These are phyloP conservation scores for Entomortierella beljakovae DNA, from an alignment of 192 early-diverging fungal genomes.

Conservation along the genomic window DNA sequence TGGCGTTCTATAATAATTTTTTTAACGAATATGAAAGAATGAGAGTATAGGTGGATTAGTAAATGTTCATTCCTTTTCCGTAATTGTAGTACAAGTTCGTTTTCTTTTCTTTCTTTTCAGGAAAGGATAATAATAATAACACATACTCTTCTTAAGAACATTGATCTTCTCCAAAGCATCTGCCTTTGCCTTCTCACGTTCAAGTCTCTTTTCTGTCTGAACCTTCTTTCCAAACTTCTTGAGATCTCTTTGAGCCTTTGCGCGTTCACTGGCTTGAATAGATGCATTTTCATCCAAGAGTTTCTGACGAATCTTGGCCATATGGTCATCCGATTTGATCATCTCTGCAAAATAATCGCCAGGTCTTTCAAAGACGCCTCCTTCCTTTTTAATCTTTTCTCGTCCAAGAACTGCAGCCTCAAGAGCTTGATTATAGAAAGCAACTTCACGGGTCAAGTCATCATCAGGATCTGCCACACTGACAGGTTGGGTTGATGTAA, in stretches of 20 bases:
- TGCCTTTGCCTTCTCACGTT: conserved; percentile 88
- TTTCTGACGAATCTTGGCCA: conserved; percentile 88
- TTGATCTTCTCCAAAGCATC: conserved; percentile 93
- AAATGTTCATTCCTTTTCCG: too few relatives aligned
- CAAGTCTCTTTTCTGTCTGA: conserved; percentile 90
- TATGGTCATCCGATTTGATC: conserved; percentile 97
- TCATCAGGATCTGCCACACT: conserved; percentile 76
- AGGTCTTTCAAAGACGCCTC: conserved; percentile 86
- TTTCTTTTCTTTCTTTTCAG: too few relatives aligned
- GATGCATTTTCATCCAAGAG: conserved; percentile 85
- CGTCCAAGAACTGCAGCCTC: conserved; percentile 78
- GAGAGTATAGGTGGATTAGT: too few relatives aligned
- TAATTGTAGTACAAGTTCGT: too few relatives aligned
- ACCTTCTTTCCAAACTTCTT: conserved; percentile 99
- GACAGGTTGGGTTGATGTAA: conserved; percentile 67
- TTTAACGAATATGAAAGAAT: neutral
- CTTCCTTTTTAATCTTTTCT: conserved; percentile 67
- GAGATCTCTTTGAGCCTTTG: conserved; percentile 86
- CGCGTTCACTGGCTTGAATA: conserved; percentile 86
- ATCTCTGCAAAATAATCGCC: conserved; percentile 98
- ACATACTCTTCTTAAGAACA: conserved; percentile 87
- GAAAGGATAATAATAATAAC: neutral
- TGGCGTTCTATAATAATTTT: conserved; percentile 65
- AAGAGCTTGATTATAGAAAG: conserved; percentile 94
- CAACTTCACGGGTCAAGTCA: conserved; percentile 93